Evolutionary conservation across 1,139 yeast genomes (phyloP).

Genomic region (Kodamaea derodonti): DNA sequence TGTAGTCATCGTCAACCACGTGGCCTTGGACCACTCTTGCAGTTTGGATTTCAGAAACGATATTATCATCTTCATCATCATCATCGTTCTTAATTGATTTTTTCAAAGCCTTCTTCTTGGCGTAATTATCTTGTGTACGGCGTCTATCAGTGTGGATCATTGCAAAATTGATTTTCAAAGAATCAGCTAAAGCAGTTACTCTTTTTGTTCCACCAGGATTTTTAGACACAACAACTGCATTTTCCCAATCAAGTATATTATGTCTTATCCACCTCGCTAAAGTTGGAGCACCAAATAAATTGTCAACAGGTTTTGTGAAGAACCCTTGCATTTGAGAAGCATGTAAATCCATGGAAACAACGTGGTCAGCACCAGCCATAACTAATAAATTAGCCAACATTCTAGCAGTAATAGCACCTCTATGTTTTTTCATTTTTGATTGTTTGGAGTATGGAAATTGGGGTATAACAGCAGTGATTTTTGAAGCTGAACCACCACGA

Average conservation of each 20-base stretch:
- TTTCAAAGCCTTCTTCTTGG: slow-evolving; percentile 36
- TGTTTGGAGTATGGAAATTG: slow-evolving; percentile 97
- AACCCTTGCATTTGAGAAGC: slow-evolving; percentile 99
- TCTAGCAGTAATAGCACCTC: slow-evolving; percentile 99
- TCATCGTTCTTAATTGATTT: slow-evolving; percentile 32
- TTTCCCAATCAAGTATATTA: slow-evolving; percentile 76
- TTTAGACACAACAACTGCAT: slow-evolving; percentile 89
- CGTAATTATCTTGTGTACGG: slow-evolving; percentile 72
- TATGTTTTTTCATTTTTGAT: slow-evolving; percentile 94
- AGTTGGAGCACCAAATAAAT: slow-evolving; percentile 93
- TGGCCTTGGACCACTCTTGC: slow-evolving; percentile 97
- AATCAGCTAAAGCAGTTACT: slow-evolving; percentile 95
- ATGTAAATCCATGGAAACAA: slow-evolving; percentile 95
- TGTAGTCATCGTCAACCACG: slow-evolving; percentile 86
- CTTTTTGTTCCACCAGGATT: slow-evolving; percentile 99
- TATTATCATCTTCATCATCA: slow-evolving; percentile 65
- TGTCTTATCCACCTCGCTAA: slow-evolving; percentile 95
- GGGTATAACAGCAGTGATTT: slow-evolving; percentile 95
- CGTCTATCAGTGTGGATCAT: slow-evolving; percentile 99
- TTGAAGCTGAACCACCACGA: slow-evolving; percentile 95
- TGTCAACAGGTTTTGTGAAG: slow-evolving; percentile 95
- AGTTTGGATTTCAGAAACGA: slow-evolving; percentile 82
- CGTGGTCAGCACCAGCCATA: slow-evolving; percentile 99
- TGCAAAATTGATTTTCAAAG: slow-evolving; percentile 91
- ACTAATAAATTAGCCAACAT: slow-evolving; percentile 93